Percentiles rank a stretch among this genome's conserved stretches.
phyloP scores from a whole-genome alignment of 1,139 yeast species.

The Suhomyces taliae region DNA sequence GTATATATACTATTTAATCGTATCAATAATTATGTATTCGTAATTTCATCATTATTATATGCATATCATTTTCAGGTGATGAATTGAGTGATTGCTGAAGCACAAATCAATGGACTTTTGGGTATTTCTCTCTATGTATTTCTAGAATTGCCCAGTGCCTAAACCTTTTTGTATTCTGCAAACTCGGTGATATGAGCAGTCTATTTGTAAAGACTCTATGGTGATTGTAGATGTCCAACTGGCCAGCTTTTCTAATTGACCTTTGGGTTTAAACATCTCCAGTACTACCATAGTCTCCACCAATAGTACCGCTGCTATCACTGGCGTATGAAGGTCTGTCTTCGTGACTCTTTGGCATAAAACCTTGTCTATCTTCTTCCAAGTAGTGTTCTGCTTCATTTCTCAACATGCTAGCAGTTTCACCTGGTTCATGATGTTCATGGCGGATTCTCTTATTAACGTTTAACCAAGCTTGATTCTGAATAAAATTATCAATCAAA shows the following conservation, averaged over 20 bases:
- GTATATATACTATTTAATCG: no score
- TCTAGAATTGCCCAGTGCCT: no score
- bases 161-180: no score
- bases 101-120: no score
- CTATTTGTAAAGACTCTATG: no score
- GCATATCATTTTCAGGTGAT: no score
- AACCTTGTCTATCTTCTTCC: conserved; percentile 5
- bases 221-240: no score
- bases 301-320: conserved; percentile 5
- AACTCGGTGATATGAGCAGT: no score
- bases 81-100: no score
- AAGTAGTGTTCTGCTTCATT: conserved; percentile 8
- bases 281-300: conserved; percentile 7
- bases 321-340: conserved; percentile 1
- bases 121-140: no score
- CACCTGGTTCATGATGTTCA: conserved; percentile 15
- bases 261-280: conserved; percentile 1
- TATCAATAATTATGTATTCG: no score
- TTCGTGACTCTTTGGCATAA: not conserved
- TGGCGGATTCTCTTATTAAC: conserved; percentile 22
- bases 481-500: conserved; percentile 84
- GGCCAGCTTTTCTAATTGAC: not conserved
- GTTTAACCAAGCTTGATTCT: conserved; percentile 39
- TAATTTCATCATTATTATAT: no score
- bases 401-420: conserved; percentile 16